These are phyloP conservation scores for Prunus salicina DNA, from an alignment of 306 rosid genomes.

Conservation along the genomic window DNA sequence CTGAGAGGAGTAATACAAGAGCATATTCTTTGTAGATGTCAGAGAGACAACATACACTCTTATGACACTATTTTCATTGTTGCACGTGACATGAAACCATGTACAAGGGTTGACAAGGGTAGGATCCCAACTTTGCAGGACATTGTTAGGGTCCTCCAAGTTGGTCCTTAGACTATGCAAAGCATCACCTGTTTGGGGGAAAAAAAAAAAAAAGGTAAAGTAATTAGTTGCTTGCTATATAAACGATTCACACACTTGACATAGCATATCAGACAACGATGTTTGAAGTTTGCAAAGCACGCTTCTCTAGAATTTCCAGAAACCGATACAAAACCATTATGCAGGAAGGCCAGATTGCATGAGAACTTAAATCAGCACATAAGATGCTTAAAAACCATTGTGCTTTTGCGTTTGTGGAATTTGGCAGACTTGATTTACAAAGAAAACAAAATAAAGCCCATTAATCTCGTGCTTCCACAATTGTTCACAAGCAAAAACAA, in stretches of 20 bases:
- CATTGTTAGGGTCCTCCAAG: constrained; percentile 91
- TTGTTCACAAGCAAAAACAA: constrained; percentile 4
- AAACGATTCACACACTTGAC: background rate
- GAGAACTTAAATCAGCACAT: constrained; percentile 2
- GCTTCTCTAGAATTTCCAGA: background rate
- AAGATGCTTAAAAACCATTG: background rate
- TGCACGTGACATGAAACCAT: constrained; percentile 99
- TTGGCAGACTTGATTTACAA: background rate
- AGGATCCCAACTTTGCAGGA: constrained; percentile 99
- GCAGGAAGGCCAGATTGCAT: background rate
- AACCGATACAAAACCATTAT: background rate
- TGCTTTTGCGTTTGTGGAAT: background rate
- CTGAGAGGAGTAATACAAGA: constrained; percentile 4
- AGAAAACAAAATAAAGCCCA: background rate
- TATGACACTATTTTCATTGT: constrained; percentile 94
- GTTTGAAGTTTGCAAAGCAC: constrained; percentile 4
- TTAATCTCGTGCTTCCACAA: background rate
- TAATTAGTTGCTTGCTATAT: constrained; percentile 15
- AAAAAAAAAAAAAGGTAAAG: constrained; percentile 19
- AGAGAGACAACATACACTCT: constrained; percentile 71
- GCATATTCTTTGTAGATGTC: constrained; percentile 7
- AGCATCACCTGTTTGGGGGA: constrained; percentile 80
- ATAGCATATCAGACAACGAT: background rate
- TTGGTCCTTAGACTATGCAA: constrained; percentile 86
- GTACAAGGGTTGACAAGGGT: constrained; percentile 98